These are phyloP conservation scores for Scedosporium aurantiacum DNA, from an alignment of 2,329 filamentous ascomycete genomes.

Conservation along the genomic window DNA sequence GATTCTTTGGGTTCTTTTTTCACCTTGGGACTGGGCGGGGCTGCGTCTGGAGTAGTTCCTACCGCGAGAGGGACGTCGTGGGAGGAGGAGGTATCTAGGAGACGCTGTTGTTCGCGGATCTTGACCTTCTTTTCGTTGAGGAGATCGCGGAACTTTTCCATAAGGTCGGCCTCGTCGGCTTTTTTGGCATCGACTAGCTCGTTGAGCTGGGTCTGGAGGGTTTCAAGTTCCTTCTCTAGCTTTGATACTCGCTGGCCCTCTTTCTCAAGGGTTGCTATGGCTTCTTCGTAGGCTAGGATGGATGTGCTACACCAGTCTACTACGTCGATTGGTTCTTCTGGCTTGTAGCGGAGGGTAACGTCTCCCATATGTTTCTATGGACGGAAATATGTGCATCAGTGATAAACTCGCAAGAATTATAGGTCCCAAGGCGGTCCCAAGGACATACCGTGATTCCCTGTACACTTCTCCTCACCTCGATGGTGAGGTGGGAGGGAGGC, in stretches of 20 bases:
- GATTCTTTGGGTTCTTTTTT: constrained; percentile 1
- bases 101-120: constrained; percentile 60
- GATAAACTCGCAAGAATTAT: background rate
- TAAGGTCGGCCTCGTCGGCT: constrained; percentile 52
- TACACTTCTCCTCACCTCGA: constrained; percentile 55
- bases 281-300: constrained; percentile 33
- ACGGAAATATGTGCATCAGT: background rate
- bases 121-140: constrained; percentile 73
- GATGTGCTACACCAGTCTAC: constrained; percentile 61
- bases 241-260: constrained; percentile 29
- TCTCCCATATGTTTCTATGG: constrained; percentile 57
- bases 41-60: background rate
- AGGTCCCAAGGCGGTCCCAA: no score
- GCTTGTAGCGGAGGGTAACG: constrained; percentile 44
- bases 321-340: constrained; percentile 48
- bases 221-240: constrained; percentile 44
- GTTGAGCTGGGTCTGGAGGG: constrained; percentile 52
- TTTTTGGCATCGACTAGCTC: constrained; percentile 56
- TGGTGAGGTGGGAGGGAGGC: constrained; percentile 18
- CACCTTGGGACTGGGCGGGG: constrained; percentile 2
- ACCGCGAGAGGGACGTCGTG: constrained; percentile 17
- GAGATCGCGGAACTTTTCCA: constrained; percentile 59
- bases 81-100: constrained; percentile 40
- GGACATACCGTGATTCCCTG: constrained; percentile 55
- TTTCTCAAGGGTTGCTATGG: constrained; percentile 30